Evolutionary conservation across 768 basidiomycete species (phyloP), one percentile per base, ranked within the genome.

Genomic region (Phylloporus sp.): DNA sequence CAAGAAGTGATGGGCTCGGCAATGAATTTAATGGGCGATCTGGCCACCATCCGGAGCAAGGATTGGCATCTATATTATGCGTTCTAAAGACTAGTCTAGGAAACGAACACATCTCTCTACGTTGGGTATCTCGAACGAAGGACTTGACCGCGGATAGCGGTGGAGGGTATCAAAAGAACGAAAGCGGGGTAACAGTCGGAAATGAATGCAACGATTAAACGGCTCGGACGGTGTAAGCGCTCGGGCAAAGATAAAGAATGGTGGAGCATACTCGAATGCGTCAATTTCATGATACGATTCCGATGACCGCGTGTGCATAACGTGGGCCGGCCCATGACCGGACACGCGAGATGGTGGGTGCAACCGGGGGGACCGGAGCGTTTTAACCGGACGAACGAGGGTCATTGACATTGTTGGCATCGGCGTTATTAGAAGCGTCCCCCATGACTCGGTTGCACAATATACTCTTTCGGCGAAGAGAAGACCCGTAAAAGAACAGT

Each of bases 401-500:
- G n/a, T n/a, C n/a, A n/a, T n/a, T n/a, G n/a, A n/a, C 18, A 0
- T 41, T 21, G 8, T 17, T 37, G 37, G 34, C 14, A 8, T 40
- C 38, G 15, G 44, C 38, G 4, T 21, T 27, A 23, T n/a, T 44
- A 20, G 29, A 6, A 32, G 20, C 13, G 17, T 32, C 45, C 41
- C 57, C 21, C 27, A 33, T 46, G 37, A 63, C 20, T 49, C 44
- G 31, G 37, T 46, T 56, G 46, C 60, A 62, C 18, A 61, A 38
- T 23, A 14, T 33, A 22, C 56, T 66, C 13, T 46, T 57, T 32
- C 55, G 46, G 20, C 69, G 59, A 32, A 66, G 63, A 22, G 47
- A 42, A 21, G 57, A 47, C 9, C 66, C 68, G 34, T 58, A 68
- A 14, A 61, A 59, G 29, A 68, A 62, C 13, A 68, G 49, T 34